A percentile compares a stretch with the other conserved stretches of the same genome.
These are phyloP conservation scores for Metschnikowia cerradonensis DNA, from an alignment of 805 yeast genomes.

Conservation along the genomic window DNA sequence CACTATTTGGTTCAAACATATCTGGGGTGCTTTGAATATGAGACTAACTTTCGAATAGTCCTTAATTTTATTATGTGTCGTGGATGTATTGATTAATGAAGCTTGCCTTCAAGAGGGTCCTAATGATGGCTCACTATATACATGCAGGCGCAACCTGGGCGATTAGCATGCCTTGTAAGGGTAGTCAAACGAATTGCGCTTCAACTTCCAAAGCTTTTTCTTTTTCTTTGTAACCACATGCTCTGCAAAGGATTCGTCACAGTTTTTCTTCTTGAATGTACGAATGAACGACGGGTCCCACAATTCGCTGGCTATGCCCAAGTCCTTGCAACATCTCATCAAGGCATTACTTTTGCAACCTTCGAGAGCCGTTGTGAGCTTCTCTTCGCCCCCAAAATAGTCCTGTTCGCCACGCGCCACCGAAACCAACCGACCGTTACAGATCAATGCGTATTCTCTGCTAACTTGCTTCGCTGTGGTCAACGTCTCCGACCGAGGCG, in stretches of 20 bases:
- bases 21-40: too few species aligned
- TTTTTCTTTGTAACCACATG: conserved; percentile 76
- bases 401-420: conserved; percentile 96
- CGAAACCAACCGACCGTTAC: conserved; percentile 83
- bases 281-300: conserved; percentile 93
- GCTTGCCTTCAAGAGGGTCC: background rate
- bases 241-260: conserved; percentile 84
- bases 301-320: conserved; percentile 92
- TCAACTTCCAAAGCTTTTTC: conserved; percentile 84
- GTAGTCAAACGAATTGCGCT: conserved; percentile 77
- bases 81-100: background rate
- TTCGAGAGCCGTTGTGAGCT: conserved; percentile 92
- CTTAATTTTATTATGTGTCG: too few species aligned
- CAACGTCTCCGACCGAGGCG: conserved; percentile 83
- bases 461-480: conserved; percentile 74
- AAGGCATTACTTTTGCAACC: conserved; percentile 95
- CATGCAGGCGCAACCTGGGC: background rate
- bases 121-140: background rate
- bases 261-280: conserved; percentile 40
- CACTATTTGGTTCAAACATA: too few species aligned
- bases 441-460: conserved; percentile 83
- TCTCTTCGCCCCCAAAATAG: conserved; percentile 74
- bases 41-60: too few species aligned
- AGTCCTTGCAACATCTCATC: conserved; percentile 97
- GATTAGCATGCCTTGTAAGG: conserved; percentile 56